A percentile compares a stretch with the other conserved stretches of the same genome.
Evolutionary conservation across 495 filamentous ascomycete species (phyloP).

Genomic region (Collariella sp.): DNA sequence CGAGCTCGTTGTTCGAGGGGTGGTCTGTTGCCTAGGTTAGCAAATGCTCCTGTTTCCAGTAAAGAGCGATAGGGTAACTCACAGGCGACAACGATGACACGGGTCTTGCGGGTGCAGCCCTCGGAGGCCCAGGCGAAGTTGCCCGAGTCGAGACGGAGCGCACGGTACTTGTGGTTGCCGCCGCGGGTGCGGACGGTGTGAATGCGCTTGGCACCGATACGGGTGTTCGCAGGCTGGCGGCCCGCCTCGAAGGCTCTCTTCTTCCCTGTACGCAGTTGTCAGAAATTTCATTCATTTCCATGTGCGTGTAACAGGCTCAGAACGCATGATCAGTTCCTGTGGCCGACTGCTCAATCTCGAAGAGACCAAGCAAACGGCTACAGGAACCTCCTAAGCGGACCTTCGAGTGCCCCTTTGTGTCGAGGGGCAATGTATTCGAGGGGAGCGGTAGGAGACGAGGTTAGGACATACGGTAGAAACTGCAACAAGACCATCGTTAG

Average conservation of each 20-base stretch:
- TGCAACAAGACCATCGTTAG: slow-evolving; percentile 20
- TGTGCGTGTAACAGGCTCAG: slow-evolving; percentile 47
- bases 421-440: slow-evolving; percentile 10
- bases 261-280: slow-evolving; percentile 47
- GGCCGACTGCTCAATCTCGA: slow-evolving; percentile 5
- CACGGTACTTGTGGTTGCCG: slow-evolving; percentile 99
- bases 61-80: slow-evolving; percentile 5
- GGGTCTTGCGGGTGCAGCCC: slow-evolving; percentile 93
- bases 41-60: background rate
- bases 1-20: slow-evolving; percentile 99
- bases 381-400: slow-evolving; percentile 38
- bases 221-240: slow-evolving; percentile 97
- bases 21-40: slow-evolving; percentile 48
- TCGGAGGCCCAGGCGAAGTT: slow-evolving; percentile 99
- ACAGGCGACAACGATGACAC: slow-evolving; percentile 91
- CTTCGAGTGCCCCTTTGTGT: slow-evolving; percentile 38
- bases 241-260: slow-evolving; percentile 98
- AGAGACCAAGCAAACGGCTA: background rate
- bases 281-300: slow-evolving; percentile 22
- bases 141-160: slow-evolving; percentile 94
- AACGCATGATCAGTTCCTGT: slow-evolving; percentile 43
- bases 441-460: slow-evolving; percentile 13
- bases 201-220: slow-evolving; percentile 97
- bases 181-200: slow-evolving; percentile 97
- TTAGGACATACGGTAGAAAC: slow-evolving; percentile 31